Percentiles rank a stretch among this genome's conserved stretches.
Evolutionary conservation across 129 eudicot species (phyloP).

Genomic region (Lactuca sativa): DNA sequence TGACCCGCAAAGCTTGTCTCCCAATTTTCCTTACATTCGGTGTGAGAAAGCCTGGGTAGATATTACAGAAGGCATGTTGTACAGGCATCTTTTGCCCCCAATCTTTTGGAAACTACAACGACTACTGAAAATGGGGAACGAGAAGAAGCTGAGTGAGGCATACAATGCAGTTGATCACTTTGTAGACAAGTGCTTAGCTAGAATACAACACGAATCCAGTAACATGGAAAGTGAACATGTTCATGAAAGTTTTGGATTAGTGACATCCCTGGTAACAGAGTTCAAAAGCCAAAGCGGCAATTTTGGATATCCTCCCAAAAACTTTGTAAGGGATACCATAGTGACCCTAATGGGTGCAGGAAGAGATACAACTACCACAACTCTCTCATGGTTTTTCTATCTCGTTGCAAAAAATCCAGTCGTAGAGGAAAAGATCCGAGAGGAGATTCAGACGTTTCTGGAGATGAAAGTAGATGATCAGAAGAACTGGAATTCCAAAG

Average conservation of each 20-base stretch:
- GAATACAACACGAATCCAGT: conserved; percentile 1
- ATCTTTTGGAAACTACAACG: conserved; percentile 37
- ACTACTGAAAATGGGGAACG: conserved; percentile 44
- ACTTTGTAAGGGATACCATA: conserved; percentile 39
- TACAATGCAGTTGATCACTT: conserved; percentile 14
- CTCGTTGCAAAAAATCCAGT: conserved; percentile 37
- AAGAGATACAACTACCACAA: conserved; percentile 40
- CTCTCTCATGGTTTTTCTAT: conserved; percentile 59
- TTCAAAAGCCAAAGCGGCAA: background rate
- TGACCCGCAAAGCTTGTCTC: conserved; percentile 33
- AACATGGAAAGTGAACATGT: background rate
- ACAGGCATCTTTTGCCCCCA: conserved; percentile 37
- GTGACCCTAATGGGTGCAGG: conserved; percentile 50
- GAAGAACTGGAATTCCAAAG: conserved; percentile 16
- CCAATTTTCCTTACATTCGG: conserved; percentile 24
- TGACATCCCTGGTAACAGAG: conserved; percentile 22
- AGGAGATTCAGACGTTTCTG: conserved; percentile 38
- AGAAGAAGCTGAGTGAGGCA: conserved; percentile 21
- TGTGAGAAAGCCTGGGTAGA: conserved; percentile 29
- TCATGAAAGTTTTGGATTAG: background rate
- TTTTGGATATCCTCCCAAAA: conserved; percentile 11
- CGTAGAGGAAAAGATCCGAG: conserved; percentile 36
- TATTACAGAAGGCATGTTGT: conserved; percentile 24
- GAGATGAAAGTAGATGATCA: background rate
- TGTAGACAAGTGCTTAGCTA: conserved; percentile 12